Evolutionary conservation across 2,329 filamentous ascomycete species (phyloP).

Genomic region (Calonectria pseudoturangicola): DNA sequence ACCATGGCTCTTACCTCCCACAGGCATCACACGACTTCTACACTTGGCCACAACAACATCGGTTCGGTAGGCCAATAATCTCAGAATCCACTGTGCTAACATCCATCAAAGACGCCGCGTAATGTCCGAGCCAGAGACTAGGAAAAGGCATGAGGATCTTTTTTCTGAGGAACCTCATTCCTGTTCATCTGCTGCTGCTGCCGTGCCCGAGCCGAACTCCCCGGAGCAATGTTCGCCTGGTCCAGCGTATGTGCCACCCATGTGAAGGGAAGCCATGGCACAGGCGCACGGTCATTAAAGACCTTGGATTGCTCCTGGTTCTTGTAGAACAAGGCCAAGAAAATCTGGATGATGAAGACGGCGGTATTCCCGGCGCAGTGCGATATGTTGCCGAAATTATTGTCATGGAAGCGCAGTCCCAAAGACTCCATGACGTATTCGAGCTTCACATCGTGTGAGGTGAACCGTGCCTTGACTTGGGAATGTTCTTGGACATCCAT

Average conservation of each 20-base stretch:
- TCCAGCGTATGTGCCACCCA: conserved; percentile 48
- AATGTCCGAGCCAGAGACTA: neutral
- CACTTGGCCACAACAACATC: neutral
- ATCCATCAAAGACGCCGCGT: neutral
- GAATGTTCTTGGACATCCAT: conserved; percentile 38
- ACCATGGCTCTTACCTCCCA: neutral
- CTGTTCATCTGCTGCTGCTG: conserved; percentile 41
- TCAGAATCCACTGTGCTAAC: neutral
- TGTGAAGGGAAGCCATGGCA: conserved; percentile 45
- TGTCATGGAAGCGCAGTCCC: conserved; percentile 44
- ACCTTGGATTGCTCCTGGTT: conserved; percentile 26
- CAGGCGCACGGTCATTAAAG: conserved; percentile 28
- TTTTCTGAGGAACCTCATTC: conserved; percentile 38
- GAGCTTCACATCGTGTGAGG: conserved; percentile 27
- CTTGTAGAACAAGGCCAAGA: conserved; percentile 42
- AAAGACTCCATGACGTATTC: conserved; percentile 44
- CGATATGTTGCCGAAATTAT: conserved; percentile 43
- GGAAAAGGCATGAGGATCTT: conserved; percentile 36
- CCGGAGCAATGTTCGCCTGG: conserved; percentile 43
- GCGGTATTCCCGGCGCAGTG: conserved; percentile 42
- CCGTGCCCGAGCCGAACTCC: conserved; percentile 25
- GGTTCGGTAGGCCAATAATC: no score
- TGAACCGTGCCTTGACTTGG: conserved; percentile 35
- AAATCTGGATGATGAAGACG: conserved; percentile 40
- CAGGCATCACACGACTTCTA: no score